Evolutionary conservation across 1,284 basidiomycete species (phyloP), one percentile per base, ranked within the genome.

Genomic region (Trichosporon coremiiforme): DNA sequence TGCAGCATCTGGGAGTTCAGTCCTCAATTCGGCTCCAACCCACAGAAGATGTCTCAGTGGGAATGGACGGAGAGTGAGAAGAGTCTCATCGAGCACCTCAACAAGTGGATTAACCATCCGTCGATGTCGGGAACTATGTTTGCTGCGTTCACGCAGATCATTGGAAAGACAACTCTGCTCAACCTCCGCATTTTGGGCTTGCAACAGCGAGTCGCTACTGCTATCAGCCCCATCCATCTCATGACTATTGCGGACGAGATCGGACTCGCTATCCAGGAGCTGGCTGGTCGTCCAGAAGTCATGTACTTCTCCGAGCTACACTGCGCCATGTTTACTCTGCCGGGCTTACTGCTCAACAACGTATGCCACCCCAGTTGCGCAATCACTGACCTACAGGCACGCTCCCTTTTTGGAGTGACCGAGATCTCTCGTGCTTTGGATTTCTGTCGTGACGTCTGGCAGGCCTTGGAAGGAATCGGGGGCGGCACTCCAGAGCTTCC

Each of bases 1-100:
- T 8, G n/a, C 64, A 73, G 72, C 1, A 31, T 73, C 1, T 71
- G 69, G 72, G 72, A 73, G 12, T 64, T 67, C 20, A 60, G 67
- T 33, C n/a, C 38, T 15, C 25, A 64, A 15, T 66, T 72, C 10
- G 41, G 57, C 22, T 15, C 64, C 25, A 60, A 7, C 9, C 64
- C 31, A 12, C 50, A 17, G 35, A 66, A 50, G 53, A 36, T 35
- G 38, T 41, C 64, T 8, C 41, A 31, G 1, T 68, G 68, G 64
- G 33, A 9, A 1, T 67, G 65, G 22, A 31, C 67, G 2, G 17
- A 36, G 29, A 68, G 41, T 20, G 66, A 68, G 35, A 68, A 67
- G 13, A 53, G 63, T 9, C 45, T 70, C 8, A 22, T 55, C 20
- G 66, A 72, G 8, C 66, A 66, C 38, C 62, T 70, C 35, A 50